Evolutionary conservation across 176 grass and related monocot genomes (phyloP).

Genomic region (Chrysopogon serrulatus): DNA sequence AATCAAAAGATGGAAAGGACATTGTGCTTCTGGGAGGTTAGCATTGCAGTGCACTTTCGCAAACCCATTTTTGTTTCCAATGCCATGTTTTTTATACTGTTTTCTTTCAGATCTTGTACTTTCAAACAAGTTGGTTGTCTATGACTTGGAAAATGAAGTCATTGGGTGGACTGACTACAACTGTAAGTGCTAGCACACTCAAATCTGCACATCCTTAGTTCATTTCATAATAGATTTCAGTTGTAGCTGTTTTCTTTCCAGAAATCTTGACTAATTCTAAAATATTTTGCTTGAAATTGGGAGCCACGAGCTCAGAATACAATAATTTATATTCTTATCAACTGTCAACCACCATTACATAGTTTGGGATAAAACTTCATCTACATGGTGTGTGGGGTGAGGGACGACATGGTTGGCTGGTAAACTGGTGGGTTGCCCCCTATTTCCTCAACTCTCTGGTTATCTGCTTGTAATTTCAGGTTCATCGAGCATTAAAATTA

Average conservation of each 20-base stretch:
- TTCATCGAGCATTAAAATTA: slow-evolving; percentile 81
- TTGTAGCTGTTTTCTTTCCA: slow-evolving; percentile 1
- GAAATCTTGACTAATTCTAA: neutral
- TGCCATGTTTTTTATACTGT: neutral
- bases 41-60: neutral
- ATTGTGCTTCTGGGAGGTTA: slow-evolving; percentile 94
- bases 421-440: neutral
- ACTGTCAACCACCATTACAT: neutral
- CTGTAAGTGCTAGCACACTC: slow-evolving; percentile 56
- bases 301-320: neutral
- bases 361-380: neutral
- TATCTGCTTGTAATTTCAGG: slow-evolving; percentile 47
- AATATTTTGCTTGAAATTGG: slow-evolving; percentile 3
- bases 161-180: slow-evolving; percentile 93
- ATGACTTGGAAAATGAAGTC: slow-evolving; percentile 92
- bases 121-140: slow-evolving; percentile 91
- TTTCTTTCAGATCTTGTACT: slow-evolving; percentile 90
- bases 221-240: neutral
- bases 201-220: slow-evolving; percentile 1
- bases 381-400: too few species aligned
- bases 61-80: neutral
- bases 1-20: slow-evolving; percentile 91
- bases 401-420: too few species aligned
- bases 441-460: neutral
- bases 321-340: neutral